Evolutionary conservation across 1,139 yeast genomes (phyloP).

Genomic region (Yamadazyma blattariae): DNA sequence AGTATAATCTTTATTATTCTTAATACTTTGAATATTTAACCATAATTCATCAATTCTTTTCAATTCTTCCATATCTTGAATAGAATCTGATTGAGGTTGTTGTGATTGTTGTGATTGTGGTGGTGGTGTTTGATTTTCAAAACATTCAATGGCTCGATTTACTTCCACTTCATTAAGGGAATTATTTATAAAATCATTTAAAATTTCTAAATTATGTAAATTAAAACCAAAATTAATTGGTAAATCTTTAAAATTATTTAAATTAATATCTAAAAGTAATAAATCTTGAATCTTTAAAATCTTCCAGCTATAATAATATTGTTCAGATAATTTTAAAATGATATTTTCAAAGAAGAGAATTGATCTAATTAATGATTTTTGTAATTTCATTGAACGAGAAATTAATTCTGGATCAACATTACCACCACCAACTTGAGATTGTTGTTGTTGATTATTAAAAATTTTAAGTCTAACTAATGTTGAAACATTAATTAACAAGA

Average conservation of each 20-base stretch:
- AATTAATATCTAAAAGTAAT: slow-evolving; percentile 2
- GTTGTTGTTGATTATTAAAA: neutral
- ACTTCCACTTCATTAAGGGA: slow-evolving; percentile 9
- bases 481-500: slow-evolving; percentile 2
- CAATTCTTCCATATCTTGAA: too few relatives aligned
- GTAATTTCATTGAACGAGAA: neutral
- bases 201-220: slow-evolving; percentile 1
- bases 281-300: slow-evolving; percentile 4
- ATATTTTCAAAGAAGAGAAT: slow-evolving; percentile 1
- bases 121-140: neutral
- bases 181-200: slow-evolving; percentile 1
- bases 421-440: too few relatives aligned
- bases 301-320: slow-evolving; percentile 5
- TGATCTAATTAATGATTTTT: neutral
- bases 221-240: slow-evolving; percentile 7
- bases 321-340: neutral
- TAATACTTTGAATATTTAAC: slow-evolving; percentile 1
- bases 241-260: slow-evolving; percentile 3
- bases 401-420: neutral
- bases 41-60: slow-evolving; percentile 1
- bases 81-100: too few relatives aligned
- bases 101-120: too few relatives aligned
- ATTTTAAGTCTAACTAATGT: slow-evolving; percentile 5
- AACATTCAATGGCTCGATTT: slow-evolving; percentile 2
- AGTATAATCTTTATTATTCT: slow-evolving; percentile 1